phyloP scores from a whole-genome alignment of 306 rosid species.

The Spatholobus suberectus region DNA sequence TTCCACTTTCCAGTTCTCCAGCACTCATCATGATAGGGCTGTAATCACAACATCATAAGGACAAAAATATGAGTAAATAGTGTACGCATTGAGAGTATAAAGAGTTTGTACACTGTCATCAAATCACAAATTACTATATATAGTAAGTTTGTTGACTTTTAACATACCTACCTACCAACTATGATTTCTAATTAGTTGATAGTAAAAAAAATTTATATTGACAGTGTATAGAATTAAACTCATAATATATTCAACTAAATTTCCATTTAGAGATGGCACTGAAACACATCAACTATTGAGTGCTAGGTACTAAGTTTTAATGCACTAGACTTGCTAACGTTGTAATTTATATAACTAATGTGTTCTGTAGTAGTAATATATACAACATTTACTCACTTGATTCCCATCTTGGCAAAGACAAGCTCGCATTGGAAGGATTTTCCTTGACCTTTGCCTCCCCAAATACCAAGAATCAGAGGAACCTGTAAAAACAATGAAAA shows the following conservation, averaged over 20 bases:
- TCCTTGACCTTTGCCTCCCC: constrained; percentile 99
- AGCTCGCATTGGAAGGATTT: constrained; percentile 99
- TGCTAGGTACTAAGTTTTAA: neutral
- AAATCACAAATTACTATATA: no score
- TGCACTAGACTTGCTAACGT: neutral
- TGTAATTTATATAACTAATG: neutral
- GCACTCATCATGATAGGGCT: constrained; percentile 99
- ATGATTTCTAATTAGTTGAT: no score
- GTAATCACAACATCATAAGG: constrained; percentile 16
- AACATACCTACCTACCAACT: no score
- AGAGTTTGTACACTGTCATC: no score
- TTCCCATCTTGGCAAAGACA: constrained; percentile 97
- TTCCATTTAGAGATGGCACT: neutral
- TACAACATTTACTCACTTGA: constrained; percentile 64
- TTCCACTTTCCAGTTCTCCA: constrained; percentile 97
- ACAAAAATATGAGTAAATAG: no score
- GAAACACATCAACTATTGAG: neutral
- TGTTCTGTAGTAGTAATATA: neutral
- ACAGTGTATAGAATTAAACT: no score
- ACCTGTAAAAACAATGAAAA: constrained; percentile 52
- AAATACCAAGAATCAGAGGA: constrained; percentile 96
- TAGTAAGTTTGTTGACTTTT: no score
- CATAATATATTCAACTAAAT: neutral
- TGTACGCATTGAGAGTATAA: no score
- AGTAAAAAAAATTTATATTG: no score